Evolutionary conservation across 306 rosid genomes (phyloP).

Genomic region (Arachis stenosperma): DNA sequence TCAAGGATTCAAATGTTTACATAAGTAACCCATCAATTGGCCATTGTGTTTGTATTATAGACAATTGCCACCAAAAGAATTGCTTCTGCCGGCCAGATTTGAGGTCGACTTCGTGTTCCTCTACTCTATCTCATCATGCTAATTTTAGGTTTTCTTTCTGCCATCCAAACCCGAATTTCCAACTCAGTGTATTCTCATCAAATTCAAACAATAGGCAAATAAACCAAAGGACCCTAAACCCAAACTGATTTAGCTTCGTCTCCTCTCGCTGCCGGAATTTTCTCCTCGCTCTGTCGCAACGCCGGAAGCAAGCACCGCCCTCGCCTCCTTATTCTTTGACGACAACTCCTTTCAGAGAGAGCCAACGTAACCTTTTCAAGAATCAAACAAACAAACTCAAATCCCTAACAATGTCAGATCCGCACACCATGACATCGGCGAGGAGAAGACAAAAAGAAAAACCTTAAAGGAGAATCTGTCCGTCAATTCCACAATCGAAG

Average conservation of each 20-base stretch:
- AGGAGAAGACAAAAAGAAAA: conserved; percentile 44
- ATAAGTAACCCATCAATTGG: too few species aligned
- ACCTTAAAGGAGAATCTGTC: conserved; percentile 37
- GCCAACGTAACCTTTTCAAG: conserved; percentile 32
- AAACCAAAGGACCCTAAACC: conserved; percentile 44
- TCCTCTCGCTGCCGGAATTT: conserved; percentile 55
- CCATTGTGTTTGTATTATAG: too few species aligned
- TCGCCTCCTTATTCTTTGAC: conserved; percentile 70
- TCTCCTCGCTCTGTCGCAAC: conserved; percentile 57
- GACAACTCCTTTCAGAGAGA: conserved; percentile 68
- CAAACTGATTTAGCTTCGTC: conserved; percentile 45
- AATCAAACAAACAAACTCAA: conserved; percentile 14
- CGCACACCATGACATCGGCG: conserved; percentile 23
- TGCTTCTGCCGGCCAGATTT: too few species aligned
- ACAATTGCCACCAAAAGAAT: too few species aligned
- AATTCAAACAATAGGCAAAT: conserved; percentile 58
- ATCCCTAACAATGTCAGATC: conserved; percentile 16
- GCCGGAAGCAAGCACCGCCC: conserved; percentile 33
- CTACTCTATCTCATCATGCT: too few species aligned
- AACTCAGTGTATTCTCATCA: neutral
- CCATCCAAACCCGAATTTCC: neutral
- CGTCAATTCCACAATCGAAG: conserved; percentile 36
- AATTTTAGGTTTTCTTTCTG: conserved; percentile 32
- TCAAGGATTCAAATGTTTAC: too few species aligned
- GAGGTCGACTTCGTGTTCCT: too few species aligned